Percentiles rank a stretch among this genome's conserved stretches.
phyloP scores from a whole-genome alignment of 768 basidiomycete genomes.

The Zangia roseola region DNA sequence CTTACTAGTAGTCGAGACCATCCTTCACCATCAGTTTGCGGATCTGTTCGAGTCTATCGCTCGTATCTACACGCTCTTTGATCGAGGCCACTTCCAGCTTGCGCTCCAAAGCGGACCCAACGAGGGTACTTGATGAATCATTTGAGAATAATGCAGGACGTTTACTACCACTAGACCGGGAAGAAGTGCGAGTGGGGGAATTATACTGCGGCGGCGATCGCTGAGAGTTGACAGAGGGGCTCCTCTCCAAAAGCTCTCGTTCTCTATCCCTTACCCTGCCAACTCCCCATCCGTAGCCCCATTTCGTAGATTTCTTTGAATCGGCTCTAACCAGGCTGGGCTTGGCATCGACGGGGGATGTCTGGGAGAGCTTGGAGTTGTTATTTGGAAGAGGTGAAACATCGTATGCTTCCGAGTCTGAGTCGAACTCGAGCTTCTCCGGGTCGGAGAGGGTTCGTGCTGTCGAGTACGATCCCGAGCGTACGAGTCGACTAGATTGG shows the following conservation, averaged over 20 bases:
- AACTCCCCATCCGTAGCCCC: constrained; percentile 73
- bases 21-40: constrained; percentile 68
- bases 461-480: constrained; percentile 45
- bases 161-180: constrained; percentile 39
- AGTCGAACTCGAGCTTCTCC: constrained; percentile 54
- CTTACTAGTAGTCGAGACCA: constrained; percentile 74
- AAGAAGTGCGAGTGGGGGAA: constrained; percentile 36
- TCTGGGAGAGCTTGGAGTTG: constrained; percentile 41
- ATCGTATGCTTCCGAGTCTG: constrained; percentile 64
- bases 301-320: constrained; percentile 55
- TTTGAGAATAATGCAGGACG: constrained; percentile 48
- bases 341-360: constrained; percentile 34
- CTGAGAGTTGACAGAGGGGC: constrained; percentile 37
- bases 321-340: constrained; percentile 53
- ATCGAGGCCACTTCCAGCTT: constrained; percentile 64
- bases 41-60: constrained; percentile 57
- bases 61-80: constrained; percentile 54
- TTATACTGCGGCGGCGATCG: constrained; percentile 35
- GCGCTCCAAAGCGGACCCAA: constrained; percentile 71
- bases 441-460: constrained; percentile 39
- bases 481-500: constrained; percentile 31
- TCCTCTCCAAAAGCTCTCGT: constrained; percentile 32
- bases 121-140: constrained; percentile 69
- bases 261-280: constrained; percentile 55
- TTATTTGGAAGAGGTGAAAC: constrained; percentile 28